Evolutionary conservation across 2,329 filamentous ascomycete species (phyloP).

Genomic region (Fusarium pseudoanthophilum): DNA sequence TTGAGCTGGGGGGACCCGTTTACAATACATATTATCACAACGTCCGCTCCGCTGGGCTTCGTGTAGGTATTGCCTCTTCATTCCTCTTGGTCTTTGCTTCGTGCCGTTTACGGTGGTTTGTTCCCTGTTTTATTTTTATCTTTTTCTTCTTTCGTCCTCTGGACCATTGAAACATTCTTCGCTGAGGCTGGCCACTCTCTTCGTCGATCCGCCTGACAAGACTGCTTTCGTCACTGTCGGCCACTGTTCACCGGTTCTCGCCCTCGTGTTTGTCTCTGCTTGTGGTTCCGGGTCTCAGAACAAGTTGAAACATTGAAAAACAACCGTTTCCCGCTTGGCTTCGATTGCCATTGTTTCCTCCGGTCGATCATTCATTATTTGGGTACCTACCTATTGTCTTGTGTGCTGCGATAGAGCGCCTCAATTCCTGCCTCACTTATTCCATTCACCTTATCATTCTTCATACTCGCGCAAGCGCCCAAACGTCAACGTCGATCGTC

Average conservation of each 20-base stretch:
- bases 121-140: constrained; percentile 12
- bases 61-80: constrained; percentile 15
- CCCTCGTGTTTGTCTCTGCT: constrained; percentile 22
- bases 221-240: constrained; percentile 16
- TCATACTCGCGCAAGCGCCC: constrained; percentile 22
- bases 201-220: constrained; percentile 2
- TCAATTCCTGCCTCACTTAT: constrained; percentile 13
- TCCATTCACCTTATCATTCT: neutral
- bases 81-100: constrained; percentile 25
- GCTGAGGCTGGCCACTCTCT: constrained; percentile 29
- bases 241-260: constrained; percentile 20
- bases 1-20: neutral
- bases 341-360: constrained; percentile 11
- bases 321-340: constrained; percentile 5
- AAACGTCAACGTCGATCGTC: constrained; percentile 34
- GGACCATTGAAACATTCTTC: constrained; percentile 29
- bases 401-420: constrained; percentile 29
- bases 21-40: constrained; percentile 41
- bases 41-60: constrained; percentile 27
- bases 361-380: constrained; percentile 23
- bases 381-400: neutral
- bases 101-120: constrained; percentile 27
- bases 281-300: constrained; percentile 14
- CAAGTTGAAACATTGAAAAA: constrained; percentile 38
- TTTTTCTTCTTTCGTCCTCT: constrained; percentile 11